These are phyloP conservation scores for Circinella umbellata DNA, from an alignment of 371 early-diverging fungal species.

Conservation along the genomic window DNA sequence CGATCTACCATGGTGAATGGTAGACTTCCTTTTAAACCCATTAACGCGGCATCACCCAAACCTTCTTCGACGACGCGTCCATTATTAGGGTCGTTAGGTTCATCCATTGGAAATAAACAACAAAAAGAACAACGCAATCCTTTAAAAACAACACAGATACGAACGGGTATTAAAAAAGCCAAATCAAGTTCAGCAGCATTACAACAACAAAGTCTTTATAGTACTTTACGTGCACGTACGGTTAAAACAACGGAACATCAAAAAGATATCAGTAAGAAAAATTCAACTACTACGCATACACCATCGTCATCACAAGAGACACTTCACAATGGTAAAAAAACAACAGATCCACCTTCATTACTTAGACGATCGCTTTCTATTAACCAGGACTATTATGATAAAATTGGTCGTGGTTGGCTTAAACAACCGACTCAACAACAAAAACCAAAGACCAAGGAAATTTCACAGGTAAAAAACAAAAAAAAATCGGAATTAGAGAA, in stretches of 20 bases:
- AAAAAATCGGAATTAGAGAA: conserved; percentile 16
- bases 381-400: conserved; percentile 27
- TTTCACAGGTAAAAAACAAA: neutral
- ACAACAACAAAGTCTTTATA: conserved; percentile 1
- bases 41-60: conserved; percentile 6
- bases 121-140: neutral
- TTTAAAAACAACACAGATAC: neutral
- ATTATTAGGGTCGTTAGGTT: neutral
- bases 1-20: neutral
- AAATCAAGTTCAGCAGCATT: neutral
- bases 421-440: conserved; percentile 15
- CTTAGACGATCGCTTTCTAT: conserved; percentile 39
- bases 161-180: neutral
- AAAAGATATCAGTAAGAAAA: neutral
- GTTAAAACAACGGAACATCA: neutral
- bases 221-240: neutral
- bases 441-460: neutral
- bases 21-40: neutral
- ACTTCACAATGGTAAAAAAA: conserved; percentile 4
- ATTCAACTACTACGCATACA: neutral
- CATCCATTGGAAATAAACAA: neutral
- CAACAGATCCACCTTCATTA: conserved; percentile 3
- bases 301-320: neutral
- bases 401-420: conserved; percentile 38
- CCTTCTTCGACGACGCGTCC: neutral